These are phyloP conservation scores for Paraphaeosphaeria sporulosa DNA, from an alignment of 2,329 filamentous ascomycete genomes.

Conservation along the genomic window DNA sequence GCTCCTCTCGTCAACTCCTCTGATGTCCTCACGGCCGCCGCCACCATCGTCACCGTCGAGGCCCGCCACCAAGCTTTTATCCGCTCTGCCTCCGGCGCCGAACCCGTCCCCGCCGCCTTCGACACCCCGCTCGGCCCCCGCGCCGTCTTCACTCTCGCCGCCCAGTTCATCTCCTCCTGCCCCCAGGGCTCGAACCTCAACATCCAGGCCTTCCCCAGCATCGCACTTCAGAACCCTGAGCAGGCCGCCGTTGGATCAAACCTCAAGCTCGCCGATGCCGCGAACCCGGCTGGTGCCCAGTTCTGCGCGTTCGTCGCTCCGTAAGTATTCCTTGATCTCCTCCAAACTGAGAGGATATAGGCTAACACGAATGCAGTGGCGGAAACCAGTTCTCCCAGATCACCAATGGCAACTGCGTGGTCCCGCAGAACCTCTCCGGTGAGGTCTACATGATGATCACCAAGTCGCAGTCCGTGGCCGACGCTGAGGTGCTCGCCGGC, in stretches of 20 bases:
- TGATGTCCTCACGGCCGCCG: slow-evolving; percentile 70
- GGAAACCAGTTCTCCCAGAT: slow-evolving; percentile 63
- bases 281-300: slow-evolving; percentile 54
- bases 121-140: slow-evolving; percentile 73
- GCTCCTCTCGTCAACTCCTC: slow-evolving; percentile 69
- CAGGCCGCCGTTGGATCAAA: slow-evolving; percentile 50
- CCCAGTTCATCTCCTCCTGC: slow-evolving; percentile 75
- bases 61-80: slow-evolving; percentile 77
- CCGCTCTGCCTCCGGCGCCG: slow-evolving; percentile 64
- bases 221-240: slow-evolving; percentile 61
- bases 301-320: slow-evolving; percentile 75
- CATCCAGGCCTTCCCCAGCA: slow-evolving; percentile 68
- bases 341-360: not conserved
- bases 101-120: slow-evolving; percentile 72
- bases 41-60: slow-evolving; percentile 75
- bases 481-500: slow-evolving; percentile 67
- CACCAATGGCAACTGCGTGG: slow-evolving; percentile 63
- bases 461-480: slow-evolving; percentile 50
- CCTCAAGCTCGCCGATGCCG: slow-evolving; percentile 48
- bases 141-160: slow-evolving; percentile 76
- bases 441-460: slow-evolving; percentile 74
- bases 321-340: slow-evolving; percentile 33
- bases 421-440: slow-evolving; percentile 69
- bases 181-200: slow-evolving; percentile 69
- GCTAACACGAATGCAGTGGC: slow-evolving; percentile 39